Base-by-base conservation (phyloP, 164 flowering plant genomes). In the Vitis vinifera region DNA sequence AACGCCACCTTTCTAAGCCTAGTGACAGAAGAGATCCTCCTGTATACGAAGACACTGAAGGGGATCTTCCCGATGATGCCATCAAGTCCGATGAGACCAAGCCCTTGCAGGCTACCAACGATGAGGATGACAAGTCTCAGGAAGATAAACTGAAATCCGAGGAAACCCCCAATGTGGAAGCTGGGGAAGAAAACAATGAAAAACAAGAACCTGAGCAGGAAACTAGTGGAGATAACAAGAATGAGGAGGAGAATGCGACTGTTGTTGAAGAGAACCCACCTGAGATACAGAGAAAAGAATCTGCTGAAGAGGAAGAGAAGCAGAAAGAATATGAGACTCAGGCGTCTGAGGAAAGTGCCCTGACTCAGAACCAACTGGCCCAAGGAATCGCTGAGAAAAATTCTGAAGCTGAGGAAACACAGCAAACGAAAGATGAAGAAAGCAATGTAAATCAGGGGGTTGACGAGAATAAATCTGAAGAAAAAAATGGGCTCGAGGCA, bases 41-140 rank as follows among this genome's bases (percentile, higher is more conserved):
- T 1, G 66, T 76, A 0, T 86, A 75, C 53, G 88, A 85, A 29
- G 93, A 89, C 72, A 82, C 67, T 44, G 90, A 83, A 0, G 92
- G 88, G 2, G 83, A 85, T 50, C 83, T 89, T n/a, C 93, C 93
- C 1, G 83, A 80, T 1, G 91, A 88, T 63, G 91, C 87, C 31
- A 66, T 87, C 47, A 84, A 83, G 67, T 11, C 82, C 2, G 88
- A 79, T 51, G 86, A 85, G 15, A 44, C 68, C 1, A 71, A 67
- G 23, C 44, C 44, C 4, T 37, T 37, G 44, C 44, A 37, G 44
- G 44, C 44, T 37, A 37, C 44, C 4, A 19, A 55, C 62, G 10
- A 44, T 10, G 57, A 51, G 3, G 67, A 56, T 11, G 15, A 23
- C 4, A 65, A 65, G 4, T 19, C 58, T 27, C 71, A 59, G 17